Conservation (phyloP, 176 grass and related monocot species). For the Cymbopogon citratus region DNA sequence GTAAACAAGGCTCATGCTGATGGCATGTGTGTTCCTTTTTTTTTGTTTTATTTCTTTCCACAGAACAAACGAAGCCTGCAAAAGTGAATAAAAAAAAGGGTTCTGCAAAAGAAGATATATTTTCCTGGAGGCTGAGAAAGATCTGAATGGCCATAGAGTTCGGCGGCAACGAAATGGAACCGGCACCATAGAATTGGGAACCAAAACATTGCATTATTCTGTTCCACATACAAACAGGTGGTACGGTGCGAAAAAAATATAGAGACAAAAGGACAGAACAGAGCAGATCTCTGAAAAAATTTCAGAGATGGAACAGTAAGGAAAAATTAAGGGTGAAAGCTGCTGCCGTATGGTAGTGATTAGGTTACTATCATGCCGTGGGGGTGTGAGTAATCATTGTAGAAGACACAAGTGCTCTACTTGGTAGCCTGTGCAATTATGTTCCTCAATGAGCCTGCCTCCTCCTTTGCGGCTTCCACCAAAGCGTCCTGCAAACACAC, state of each 20-base stretch:
- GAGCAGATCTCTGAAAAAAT: constrained; percentile 9
- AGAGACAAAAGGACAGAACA: background rate
- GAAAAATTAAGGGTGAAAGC: background rate
- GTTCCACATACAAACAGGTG: background rate
- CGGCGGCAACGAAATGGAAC: too few species aligned
- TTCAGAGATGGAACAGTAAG: background rate
- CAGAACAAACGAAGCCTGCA: background rate
- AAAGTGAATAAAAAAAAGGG: background rate
- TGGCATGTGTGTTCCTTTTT: background rate
- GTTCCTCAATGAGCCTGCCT: constrained; percentile 57
- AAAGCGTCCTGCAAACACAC: constrained; percentile 39
- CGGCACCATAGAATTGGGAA: background rate
- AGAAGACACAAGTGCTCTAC: constrained; percentile 41
- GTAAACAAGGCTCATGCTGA: background rate
- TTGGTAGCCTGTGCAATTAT: constrained; percentile 69
- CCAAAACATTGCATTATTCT: background rate
- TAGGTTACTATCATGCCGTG: constrained; percentile 29
- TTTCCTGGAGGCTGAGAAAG: background rate
- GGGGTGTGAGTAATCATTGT: constrained; percentile 30
- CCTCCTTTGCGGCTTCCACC: constrained; percentile 65
- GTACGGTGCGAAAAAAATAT: background rate
- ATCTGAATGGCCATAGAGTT: background rate
- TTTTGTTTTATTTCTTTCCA: background rate
- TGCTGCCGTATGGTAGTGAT: constrained; percentile 16
- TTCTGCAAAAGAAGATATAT: background rate